phyloP scores from a whole-genome alignment of 768 basidiomycete species.

The Lactarius pseudohatsudake region DNA sequence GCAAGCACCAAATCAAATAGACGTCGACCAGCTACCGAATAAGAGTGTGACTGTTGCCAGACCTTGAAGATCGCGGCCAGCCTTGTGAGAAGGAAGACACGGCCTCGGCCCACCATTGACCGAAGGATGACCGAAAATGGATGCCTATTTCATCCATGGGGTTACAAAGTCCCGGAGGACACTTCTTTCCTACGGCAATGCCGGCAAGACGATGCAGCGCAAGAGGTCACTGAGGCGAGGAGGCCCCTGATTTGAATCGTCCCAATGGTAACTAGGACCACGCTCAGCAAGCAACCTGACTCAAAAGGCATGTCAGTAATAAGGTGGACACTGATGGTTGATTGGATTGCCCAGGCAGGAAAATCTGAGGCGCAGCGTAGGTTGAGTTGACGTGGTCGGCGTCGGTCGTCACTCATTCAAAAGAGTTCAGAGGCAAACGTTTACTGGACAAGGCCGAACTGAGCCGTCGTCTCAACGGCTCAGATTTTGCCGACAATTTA shows the following conservation, averaged over 20 bases:
- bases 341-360: background rate
- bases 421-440: background rate
- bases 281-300: background rate
- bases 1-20: background rate
- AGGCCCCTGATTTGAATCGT: background rate
- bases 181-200: background rate
- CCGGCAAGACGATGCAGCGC: background rate
- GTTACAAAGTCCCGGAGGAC: background rate
- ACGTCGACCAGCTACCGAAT: background rate
- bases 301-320: background rate
- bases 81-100: background rate
- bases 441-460: background rate
- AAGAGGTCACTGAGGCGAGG: background rate
- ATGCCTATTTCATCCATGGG: background rate
- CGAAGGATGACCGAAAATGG: background rate
- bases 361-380: background rate
- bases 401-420: background rate
- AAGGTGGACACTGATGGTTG: background rate
- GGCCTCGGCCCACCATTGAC: background rate
- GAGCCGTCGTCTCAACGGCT: background rate
- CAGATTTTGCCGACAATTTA: background rate
- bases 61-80: background rate
- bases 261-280: background rate
- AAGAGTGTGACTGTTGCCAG: background rate
- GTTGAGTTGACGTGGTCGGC: background rate